phyloP scores from a whole-genome alignment of 495 filamentous ascomycete genomes.

The Schizothecium vesticola region DNA sequence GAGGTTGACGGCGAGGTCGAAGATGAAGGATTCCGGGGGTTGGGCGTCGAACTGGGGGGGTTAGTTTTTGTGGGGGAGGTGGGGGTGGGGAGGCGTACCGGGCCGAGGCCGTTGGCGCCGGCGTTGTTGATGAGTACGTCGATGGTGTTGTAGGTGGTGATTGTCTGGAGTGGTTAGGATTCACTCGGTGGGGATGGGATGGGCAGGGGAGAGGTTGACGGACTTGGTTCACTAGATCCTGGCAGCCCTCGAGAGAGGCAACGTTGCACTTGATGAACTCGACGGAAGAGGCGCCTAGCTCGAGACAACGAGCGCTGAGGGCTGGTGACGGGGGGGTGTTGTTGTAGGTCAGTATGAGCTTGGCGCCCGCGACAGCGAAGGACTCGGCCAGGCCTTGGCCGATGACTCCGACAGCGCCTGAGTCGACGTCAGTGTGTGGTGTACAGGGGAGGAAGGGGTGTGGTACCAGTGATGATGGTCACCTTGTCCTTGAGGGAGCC shows the following conservation, averaged over 20 bases:
- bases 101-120: conserved; percentile 27
- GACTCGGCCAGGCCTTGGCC: conserved; percentile 29
- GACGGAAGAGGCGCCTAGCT: conserved; percentile 22
- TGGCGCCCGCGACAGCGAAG: conserved; percentile 31
- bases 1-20: conserved; percentile 54
- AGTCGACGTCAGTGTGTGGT: background rate
- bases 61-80: background rate
- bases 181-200: no score
- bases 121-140: conserved; percentile 33
- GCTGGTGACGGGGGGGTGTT: conserved; percentile 22
- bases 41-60: conserved; percentile 21
- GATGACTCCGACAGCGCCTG: conserved; percentile 28
- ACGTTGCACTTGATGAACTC: conserved; percentile 27
- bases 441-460: no score
- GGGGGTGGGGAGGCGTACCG: background rate
- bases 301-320: conserved; percentile 18
- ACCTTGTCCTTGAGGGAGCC: conserved; percentile 26
- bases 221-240: conserved; percentile 23
- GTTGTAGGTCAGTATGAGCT: conserved; percentile 32
- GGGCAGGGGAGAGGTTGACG: background rate
- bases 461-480: conserved; percentile 27
- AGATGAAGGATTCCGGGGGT: conserved; percentile 42
- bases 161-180: background rate
- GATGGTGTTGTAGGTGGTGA: conserved; percentile 10
- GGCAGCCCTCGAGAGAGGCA: conserved; percentile 22